These are phyloP conservation scores for Ogataea chonburiensis DNA, from an alignment of 805 yeast genomes.

Conservation along the genomic window DNA sequence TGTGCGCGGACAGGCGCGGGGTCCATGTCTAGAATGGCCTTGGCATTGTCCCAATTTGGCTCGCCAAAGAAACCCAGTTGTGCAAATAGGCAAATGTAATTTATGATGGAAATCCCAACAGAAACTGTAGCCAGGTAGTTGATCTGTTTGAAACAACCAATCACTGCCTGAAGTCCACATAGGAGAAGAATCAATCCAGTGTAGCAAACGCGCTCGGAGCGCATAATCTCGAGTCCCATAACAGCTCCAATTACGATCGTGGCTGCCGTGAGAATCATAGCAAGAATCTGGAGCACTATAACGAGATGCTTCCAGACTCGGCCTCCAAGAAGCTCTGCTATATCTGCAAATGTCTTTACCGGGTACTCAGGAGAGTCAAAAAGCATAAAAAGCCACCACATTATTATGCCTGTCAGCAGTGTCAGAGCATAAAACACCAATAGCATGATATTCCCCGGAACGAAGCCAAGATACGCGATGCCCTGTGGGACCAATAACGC, in stretches of 20 bases:
- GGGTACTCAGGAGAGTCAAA: slow-evolving; percentile 45
- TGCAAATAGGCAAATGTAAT: slow-evolving; percentile 20
- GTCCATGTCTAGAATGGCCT: slow-evolving; percentile 19
- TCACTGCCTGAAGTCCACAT: slow-evolving; percentile 40
- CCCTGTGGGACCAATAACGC: slow-evolving; percentile 20
- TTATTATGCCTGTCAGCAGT: slow-evolving; percentile 40
- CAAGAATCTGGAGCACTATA: slow-evolving; percentile 39
- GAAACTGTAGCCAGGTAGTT: slow-evolving; percentile 34
- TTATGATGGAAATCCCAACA: slow-evolving; percentile 18
- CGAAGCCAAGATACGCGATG: slow-evolving; percentile 18
- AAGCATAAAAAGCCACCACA: slow-evolving; percentile 37
- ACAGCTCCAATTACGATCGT: slow-evolving; percentile 39
- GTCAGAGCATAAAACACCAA: slow-evolving; percentile 28
- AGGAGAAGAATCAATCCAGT: slow-evolving; percentile 40
- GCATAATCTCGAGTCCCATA: slow-evolving; percentile 40
- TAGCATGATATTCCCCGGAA: slow-evolving; percentile 18
- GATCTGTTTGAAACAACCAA: slow-evolving; percentile 42
- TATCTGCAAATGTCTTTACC: slow-evolving; percentile 41
- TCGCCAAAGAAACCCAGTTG: slow-evolving; percentile 20
- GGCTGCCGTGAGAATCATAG: slow-evolving; percentile 44
- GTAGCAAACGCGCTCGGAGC: slow-evolving; percentile 37
- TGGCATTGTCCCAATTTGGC: slow-evolving; percentile 26
- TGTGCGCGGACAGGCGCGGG: slow-evolving; percentile 22
- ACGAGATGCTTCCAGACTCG: slow-evolving; percentile 30
- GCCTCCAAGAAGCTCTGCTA: slow-evolving; percentile 41